A percentile compares a stretch with the other conserved stretches of the same genome.
phyloP scores from a whole-genome alignment of 1,284 basidiomycete species.

The Sanghuangporus sanghuang region DNA sequence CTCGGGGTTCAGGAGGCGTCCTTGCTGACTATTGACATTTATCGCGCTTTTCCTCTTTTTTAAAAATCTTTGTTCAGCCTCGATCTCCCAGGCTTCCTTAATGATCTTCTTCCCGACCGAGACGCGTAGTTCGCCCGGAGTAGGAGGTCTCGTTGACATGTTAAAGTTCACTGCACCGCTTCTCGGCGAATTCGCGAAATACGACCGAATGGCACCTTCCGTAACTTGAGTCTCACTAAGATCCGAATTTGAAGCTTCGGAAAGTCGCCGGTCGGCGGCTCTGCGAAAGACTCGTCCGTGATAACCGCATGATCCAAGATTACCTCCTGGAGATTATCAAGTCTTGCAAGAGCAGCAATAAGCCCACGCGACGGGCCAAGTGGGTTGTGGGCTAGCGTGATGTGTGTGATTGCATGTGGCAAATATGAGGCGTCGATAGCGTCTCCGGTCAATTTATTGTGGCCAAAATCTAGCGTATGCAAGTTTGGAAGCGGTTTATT shows the following conservation, averaged over 20 bases:
- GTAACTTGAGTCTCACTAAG: slow-evolving; percentile 58
- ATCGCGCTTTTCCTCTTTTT: slow-evolving; percentile 27
- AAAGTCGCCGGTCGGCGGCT: slow-evolving; percentile 35
- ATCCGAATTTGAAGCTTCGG: slow-evolving; percentile 47
- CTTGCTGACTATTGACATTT: neutral
- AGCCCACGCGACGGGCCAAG: slow-evolving; percentile 34
- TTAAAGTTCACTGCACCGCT: slow-evolving; percentile 51
- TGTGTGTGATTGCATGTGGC: slow-evolving; percentile 29
- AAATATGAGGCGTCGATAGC: slow-evolving; percentile 34
- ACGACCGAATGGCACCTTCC: slow-evolving; percentile 36
- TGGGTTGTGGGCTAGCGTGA: slow-evolving; percentile 38
- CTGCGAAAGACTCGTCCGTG: slow-evolving; percentile 51
- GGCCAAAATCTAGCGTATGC: slow-evolving; percentile 49
- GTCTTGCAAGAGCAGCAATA: slow-evolving; percentile 40
- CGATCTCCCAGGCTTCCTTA: slow-evolving; percentile 73
- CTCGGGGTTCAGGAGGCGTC: neutral
- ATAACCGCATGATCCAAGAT: slow-evolving; percentile 52
- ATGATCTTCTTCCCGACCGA: slow-evolving; percentile 64
- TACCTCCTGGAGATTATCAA: slow-evolving; percentile 55
- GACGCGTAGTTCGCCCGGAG: slow-evolving; percentile 46
- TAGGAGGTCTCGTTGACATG: slow-evolving; percentile 45
- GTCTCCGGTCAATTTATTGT: slow-evolving; percentile 54
- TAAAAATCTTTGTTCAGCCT: slow-evolving; percentile 47
- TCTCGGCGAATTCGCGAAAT: slow-evolving; percentile 35
- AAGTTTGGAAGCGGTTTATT: slow-evolving; percentile 59